Base-by-base conservation (phyloP, 495 filamentous ascomycete genomes). In the Bombardia bombarda region DNA sequence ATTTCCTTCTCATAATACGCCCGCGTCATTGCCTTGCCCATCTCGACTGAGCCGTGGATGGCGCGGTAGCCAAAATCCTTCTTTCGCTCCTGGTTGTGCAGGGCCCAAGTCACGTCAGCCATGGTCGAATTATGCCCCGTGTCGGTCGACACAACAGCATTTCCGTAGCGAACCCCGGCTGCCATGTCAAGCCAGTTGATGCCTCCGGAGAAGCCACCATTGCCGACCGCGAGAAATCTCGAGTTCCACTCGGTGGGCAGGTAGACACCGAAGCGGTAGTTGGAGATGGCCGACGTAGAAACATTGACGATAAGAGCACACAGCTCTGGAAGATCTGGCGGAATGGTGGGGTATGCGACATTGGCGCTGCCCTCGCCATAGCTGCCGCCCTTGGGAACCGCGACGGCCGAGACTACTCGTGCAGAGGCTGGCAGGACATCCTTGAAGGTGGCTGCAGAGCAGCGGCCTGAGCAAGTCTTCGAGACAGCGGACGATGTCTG, bases 141-240 rank as follows among this genome's bases (percentile, higher is more conserved):
- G 46, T 79, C 69, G 0, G 75, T 81, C 8, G 72, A 74, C 38
- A 76, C 62, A 23, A 61, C 52, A 4, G 76, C 73, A 42, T 74
- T 73, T 19, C 74, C 74, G 38, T 74, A 69, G 1, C 58, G 47
- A 0, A 54, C 53, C 5, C 67, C 67, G 1, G 57, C 58, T 5
- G 60, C 72, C 67, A 77, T 74, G 43, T 78, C 72, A 14, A 67
- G 50, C 66, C 67, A 75, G 45, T 74, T 74, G 49, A 77, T 72
- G 1, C 74, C 74, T 10, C 73, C 71, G 8, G 61, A 66, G 42
- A 72, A 75, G 0, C 68, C 74, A 21, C 71, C 69, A 48, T 75
- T 75, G 1, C 74, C 75, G 6, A 67, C 59, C 0, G 65, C 51
- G 14, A 75, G 60, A 46, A 73, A 69, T 4, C 70, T 57, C 7